Evolutionary conservation across 2,329 filamentous ascomycete species (phyloP), one percentile per base, ranked within the genome.

Genomic region (Trichoderma aggressivum): DNA sequence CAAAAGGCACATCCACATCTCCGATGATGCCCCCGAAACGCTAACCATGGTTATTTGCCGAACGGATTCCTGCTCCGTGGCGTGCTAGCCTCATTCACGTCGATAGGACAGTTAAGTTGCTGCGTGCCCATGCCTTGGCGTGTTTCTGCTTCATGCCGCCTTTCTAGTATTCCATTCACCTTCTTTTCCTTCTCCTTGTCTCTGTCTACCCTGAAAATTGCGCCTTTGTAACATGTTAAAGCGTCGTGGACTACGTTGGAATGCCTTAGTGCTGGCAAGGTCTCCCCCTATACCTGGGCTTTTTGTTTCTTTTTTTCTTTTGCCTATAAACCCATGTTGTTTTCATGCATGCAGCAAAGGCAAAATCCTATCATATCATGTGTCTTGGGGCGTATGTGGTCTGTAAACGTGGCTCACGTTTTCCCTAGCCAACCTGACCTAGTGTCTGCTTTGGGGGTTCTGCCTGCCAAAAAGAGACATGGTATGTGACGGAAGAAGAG

Each of bases 1-100:
- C 67, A 32, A 63, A 39, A 62, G 67, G 67, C 43, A 43, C 67
- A 63, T 56, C 28, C 56, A 59, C 56, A 50, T 69, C 55, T 70
- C 67, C 59, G 67, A 70, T 53, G 28, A 55, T 55, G 39, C 30
- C 56, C 24, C 43, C 67, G 67, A 63, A 53, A 47, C 67, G 58
- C 59, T 62, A 63, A 62, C 58, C 67, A 63, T 55, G 32, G 47
- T 32, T 55, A 62, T 62, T 62, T 62, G 39, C 66, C 67, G 59
- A n/a, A 32, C 12, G 30, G 24, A 53, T 26, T 62, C 30, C 67
- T 63, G 26, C 67, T 39, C 43, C 67, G 47, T 30, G 26, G 36
- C 7, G 55, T 24, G 47, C 32, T 60, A 43, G 58, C 59, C n/a
- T 56, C 18, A 30, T 59, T 30, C 47, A 32, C 32, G 18, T 24